Conservation (phyloP, 2,329 filamentous ascomycete species). For the Teratosphaeria nubilosa region DNA sequence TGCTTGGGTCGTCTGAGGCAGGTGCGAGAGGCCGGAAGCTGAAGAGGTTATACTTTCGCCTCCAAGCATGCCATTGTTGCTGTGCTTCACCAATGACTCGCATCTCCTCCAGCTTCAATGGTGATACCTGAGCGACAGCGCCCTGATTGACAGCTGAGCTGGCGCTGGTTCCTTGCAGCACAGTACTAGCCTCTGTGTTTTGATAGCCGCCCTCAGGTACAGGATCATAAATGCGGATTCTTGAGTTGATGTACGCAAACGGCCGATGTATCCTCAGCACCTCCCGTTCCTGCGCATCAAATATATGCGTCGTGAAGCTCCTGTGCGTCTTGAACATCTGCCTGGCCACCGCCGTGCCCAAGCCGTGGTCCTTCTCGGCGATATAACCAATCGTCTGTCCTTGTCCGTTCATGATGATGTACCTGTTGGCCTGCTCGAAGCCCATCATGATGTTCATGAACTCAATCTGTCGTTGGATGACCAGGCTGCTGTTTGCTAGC, state of each 20-base stretch:
- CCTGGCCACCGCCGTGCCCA: constrained; percentile 46
- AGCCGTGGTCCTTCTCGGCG: constrained; percentile 51
- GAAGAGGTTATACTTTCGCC: constrained; percentile 56
- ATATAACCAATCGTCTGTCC: constrained; percentile 56
- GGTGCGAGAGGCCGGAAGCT: constrained; percentile 37
- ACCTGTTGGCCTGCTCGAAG: constrained; percentile 57
- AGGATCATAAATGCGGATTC: constrained; percentile 48
- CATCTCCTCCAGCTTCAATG: constrained; percentile 47
- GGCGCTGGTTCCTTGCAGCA: constrained; percentile 35
- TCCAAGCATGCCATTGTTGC: constrained; percentile 52
- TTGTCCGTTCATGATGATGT: constrained; percentile 54
- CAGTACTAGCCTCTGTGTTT: constrained; percentile 22
- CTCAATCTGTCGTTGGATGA: constrained; percentile 54
- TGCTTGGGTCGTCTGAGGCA: constrained; percentile 26
- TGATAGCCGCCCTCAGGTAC: constrained; percentile 30
- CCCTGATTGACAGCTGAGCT: constrained; percentile 34
- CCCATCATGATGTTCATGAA: constrained; percentile 57
- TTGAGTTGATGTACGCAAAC: constrained; percentile 53
- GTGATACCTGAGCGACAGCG: constrained; percentile 41
- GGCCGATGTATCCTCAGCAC: constrained; percentile 53
- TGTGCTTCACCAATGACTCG: constrained; percentile 54
- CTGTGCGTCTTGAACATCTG: constrained; percentile 54
- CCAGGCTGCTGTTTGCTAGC: constrained; percentile 50
- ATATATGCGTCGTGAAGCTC: constrained; percentile 55
- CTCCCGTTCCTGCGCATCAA: constrained; percentile 51